Conservation (phyloP, 805 yeast species). For the Candida arabinofermentans region DNA sequence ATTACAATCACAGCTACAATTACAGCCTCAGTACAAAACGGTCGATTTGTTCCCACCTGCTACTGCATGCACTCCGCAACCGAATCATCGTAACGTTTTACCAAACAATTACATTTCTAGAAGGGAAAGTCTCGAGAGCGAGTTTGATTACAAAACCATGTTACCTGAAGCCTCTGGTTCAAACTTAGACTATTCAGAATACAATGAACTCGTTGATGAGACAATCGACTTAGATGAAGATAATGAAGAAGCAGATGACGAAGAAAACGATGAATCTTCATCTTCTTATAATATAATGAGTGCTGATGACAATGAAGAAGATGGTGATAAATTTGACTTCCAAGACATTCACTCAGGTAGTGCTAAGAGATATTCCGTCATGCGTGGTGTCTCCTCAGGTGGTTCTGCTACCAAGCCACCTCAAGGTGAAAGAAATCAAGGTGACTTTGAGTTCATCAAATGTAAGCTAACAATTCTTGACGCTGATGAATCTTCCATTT, state of each 20-base stretch:
- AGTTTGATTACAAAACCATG: conserved; percentile 15
- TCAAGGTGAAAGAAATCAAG: conserved; percentile 25
- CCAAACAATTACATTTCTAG: conserved; percentile 14
- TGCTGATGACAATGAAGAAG: not conserved
- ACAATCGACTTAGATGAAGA: not conserved
- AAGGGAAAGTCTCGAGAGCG: conserved; percentile 21
- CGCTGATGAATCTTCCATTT: conserved; percentile 44
- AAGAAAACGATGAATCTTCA: not conserved
- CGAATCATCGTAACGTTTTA: conserved; percentile 2
- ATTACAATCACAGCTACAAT: not conserved
- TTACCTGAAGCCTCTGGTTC: conserved; percentile 1
- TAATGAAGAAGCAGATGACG: not conserved
- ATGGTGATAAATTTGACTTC: not conserved
- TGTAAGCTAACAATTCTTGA: conserved; percentile 43
- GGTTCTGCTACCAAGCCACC: conserved; percentile 57
- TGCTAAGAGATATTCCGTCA: conserved; percentile 36
- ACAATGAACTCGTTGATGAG: conserved; percentile 5
- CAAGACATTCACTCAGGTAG: not conserved
- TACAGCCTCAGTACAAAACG: not conserved
- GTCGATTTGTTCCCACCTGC: conserved; percentile 28
- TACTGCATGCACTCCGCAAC: conserved; percentile 30
- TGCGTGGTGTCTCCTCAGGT: conserved; percentile 57
- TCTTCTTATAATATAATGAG: no score
- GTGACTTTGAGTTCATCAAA: conserved; percentile 36
- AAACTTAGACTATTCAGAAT: not conserved